Evolutionary conservation across 306 rosid species (phyloP), one percentile per base, ranked within the genome.

Genomic region (Acmispon strigosus): DNA sequence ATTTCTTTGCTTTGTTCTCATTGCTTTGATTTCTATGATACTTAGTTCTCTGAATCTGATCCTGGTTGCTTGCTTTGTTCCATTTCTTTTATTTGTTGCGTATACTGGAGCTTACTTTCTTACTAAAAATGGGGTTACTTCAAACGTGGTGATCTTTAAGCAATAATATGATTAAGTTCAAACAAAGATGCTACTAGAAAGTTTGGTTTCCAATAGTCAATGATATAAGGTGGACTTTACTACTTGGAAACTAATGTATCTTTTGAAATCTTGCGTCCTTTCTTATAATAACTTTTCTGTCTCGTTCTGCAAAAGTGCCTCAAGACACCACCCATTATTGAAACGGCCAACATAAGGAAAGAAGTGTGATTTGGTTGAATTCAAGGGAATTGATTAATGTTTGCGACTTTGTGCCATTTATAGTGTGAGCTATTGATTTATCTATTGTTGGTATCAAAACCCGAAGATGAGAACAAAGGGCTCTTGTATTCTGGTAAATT

Each of bases 401-500:
- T 78, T 72, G n/a, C n/a, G n/a, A n/a, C n/a, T n/a, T n/a, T n/a
- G 37, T 78, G 62, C 70, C 51, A 68, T 54, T 69, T 73, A 69
- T 50, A 52, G 74, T 62, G 76, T 56, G 66, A 67, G 32, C 2
- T 36, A 64, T 67, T 79, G 72, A 8, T 60, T 54, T 77, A 75
- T 80, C 6, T 66, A 76, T 43, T 55, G 61, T 37, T n/a, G 55
- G 72, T 37, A 64, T 52, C 42, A 22, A 19, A 32, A 10, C 8
- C 11, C 22, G 15, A 59, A 32, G 77, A 80, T 76, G 55, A 62
- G 56, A 72, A 63, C 64, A 51, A 75, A 75, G 16, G 71, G 77
- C 65, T 81, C 73, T 86, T 73, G 81, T 68, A 63, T 74, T 86
- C 76, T 76, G 84, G 74, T 62, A 20, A 66, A 73, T 78, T 72